Base-by-base conservation (phyloP, 2,329 filamentous ascomycete species). In the Ceratocystis harringtonii region DNA sequence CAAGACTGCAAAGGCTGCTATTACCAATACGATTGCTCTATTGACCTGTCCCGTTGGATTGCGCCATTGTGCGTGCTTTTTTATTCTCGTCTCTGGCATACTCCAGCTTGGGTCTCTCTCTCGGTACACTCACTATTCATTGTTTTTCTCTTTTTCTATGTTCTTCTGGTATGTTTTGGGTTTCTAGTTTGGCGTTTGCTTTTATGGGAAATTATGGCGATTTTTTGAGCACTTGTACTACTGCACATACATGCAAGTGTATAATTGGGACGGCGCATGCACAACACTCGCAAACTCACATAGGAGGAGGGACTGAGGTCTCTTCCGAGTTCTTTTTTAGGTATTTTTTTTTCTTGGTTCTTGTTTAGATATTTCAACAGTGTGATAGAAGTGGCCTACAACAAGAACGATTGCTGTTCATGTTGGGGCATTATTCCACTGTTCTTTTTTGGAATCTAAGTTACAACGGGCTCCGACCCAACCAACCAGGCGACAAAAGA, bases 361-460 rank as follows among this genome's bases (percentile, higher is more conserved):
- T 55, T 41, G 30, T 63, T 32, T 32, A 58, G 55, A 58, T 17
- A 58, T 30, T 58, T 58, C 25, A 63, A 63, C 28, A 36, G n/a
- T 50, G n/a, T 22, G 50, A 30, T 15, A 36, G 25, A 25, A 62
- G 25, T 12, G 15, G 10, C 44, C 30, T 45, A 30, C 36, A 30
- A 17, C 22, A 15, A 36, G 10, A 19, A 52, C 15, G 48, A 25
- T 28, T 19, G 28, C 48, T 36, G 28, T 58, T 15, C 0, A 25
- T n/a, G 55, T 17, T 10, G 2, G 2, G 55, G 28, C 55, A 32
- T 58, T 30, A n/a, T 36, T 58, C 7, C 55, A 52, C 48, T 28
- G 48, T 28, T 52, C 55, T 58, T 36, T 58, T 58, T 25, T 58
- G 55, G 30, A 58, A 58, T 58, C 55, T 58, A 58, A 58, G 28